phyloP scores from a whole-genome alignment of 2,329 filamentous ascomycete species.

The Colletotrichum caudatum region DNA sequence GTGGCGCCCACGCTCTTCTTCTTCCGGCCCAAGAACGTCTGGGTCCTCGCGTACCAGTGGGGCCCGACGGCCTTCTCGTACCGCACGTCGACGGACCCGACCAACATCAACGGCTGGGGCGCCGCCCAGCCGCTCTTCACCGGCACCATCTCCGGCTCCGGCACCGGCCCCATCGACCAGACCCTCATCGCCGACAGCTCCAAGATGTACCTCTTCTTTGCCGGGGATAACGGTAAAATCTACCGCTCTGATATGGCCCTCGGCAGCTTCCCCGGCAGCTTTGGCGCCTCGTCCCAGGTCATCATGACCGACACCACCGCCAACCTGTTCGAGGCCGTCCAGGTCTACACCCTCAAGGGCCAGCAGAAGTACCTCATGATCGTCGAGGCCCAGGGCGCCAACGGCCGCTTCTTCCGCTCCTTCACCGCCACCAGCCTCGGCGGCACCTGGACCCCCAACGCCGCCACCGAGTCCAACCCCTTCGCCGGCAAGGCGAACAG shows the following conservation, averaged over 20 bases:
- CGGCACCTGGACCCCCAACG: slow-evolving; percentile 70
- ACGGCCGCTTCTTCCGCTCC: slow-evolving; percentile 74
- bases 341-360: slow-evolving; percentile 72
- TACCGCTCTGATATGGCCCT: slow-evolving; percentile 74
- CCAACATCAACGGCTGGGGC: slow-evolving; percentile 69
- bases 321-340: slow-evolving; percentile 74
- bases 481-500: slow-evolving; percentile 77
- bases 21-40: slow-evolving; percentile 70
- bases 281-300: slow-evolving; percentile 63
- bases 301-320: slow-evolving; percentile 65
- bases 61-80: slow-evolving; percentile 70
- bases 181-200: slow-evolving; percentile 70
- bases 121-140: slow-evolving; percentile 65
- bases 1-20: slow-evolving; percentile 74
- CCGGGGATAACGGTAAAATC: slow-evolving; percentile 75
- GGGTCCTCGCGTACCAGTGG: slow-evolving; percentile 77
- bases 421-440: slow-evolving; percentile 70
- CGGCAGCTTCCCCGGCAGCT: slow-evolving; percentile 70
- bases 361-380: slow-evolving; percentile 73
- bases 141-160: slow-evolving; percentile 63
- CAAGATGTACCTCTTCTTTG: slow-evolving; percentile 77
- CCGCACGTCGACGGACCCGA: slow-evolving; percentile 68
- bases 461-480: slow-evolving; percentile 65
- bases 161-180: slow-evolving; percentile 71
- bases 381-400: slow-evolving; percentile 70